Percentiles rank a stretch among this genome's conserved stretches.
Evolutionary conservation across 1,139 yeast species (phyloP).

Genomic region (Lipomyces yarrowii): DNA sequence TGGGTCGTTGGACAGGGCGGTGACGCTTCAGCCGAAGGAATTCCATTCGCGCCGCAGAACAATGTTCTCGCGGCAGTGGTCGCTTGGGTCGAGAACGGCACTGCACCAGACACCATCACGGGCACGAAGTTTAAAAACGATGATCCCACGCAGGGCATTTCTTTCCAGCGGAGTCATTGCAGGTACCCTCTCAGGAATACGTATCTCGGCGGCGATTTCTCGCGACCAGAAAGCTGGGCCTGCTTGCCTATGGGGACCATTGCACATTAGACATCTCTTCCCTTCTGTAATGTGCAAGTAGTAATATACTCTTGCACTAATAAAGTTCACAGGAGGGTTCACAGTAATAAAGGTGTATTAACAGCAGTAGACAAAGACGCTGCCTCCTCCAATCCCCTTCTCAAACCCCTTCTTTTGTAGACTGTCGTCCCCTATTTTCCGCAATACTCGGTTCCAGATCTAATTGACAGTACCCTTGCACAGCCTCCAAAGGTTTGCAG

Average conservation of each 20-base stretch:
- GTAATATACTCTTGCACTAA: no score
- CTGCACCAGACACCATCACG: constrained; percentile 12
- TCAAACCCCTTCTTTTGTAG: no score
- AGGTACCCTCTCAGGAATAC: not conserved
- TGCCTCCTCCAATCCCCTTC: no score
- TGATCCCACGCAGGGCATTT: not conserved
- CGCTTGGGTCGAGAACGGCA: constrained; percentile 18
- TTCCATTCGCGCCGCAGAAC: constrained; percentile 12
- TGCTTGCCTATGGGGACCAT: not conserved
- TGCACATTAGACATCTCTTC: not conserved
- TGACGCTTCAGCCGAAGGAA: constrained; percentile 8
- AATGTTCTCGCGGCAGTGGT: constrained; percentile 15
- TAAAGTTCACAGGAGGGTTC: no score
- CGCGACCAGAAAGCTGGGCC: not conserved
- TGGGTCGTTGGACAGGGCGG: constrained; percentile 17
- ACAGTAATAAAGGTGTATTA: no score
- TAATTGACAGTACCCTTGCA: no score
- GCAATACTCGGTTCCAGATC: no score
- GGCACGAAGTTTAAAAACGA: constrained; percentile 15
- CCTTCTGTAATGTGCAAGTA: not conserved
- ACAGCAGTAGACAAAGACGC: no score
- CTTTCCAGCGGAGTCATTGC: constrained; percentile 1
- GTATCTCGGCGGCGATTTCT: not conserved
- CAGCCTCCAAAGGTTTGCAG: no score
- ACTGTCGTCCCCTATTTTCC: no score